Evolutionary conservation across 1,284 basidiomycete species (phyloP).

Genomic region (Apiotrichum porosum): DNA sequence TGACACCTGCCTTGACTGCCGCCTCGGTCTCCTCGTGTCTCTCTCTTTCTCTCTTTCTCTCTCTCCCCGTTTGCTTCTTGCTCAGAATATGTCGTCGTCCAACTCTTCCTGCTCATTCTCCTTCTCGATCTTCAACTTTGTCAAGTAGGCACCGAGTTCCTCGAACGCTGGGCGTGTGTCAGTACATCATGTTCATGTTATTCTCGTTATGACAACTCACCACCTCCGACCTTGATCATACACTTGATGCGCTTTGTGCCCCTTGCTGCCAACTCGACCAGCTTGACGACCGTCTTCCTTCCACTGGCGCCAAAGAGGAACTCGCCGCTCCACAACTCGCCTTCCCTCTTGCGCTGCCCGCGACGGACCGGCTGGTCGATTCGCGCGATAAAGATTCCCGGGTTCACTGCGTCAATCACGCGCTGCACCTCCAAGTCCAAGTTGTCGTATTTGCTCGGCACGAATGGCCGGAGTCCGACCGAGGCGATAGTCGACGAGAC

Average conservation of each 20-base stretch:
- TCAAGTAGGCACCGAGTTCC: too few relatives aligned
- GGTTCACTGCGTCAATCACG: conserved; percentile 25
- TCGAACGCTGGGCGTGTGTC: too few relatives aligned
- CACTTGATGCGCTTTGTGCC: conserved; percentile 27
- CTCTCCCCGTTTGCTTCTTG: conserved; percentile 4
- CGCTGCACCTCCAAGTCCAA: conserved; percentile 36
- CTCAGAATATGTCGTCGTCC: too few relatives aligned
- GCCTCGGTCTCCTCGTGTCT: too few relatives aligned
- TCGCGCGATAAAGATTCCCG: conserved; percentile 30
- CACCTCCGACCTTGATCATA: conserved; percentile 33
- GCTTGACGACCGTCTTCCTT: conserved; percentile 27
- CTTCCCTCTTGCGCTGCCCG: conserved; percentile 36
- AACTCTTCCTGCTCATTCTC: too few relatives aligned
- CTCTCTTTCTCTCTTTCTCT: conserved; percentile 7
- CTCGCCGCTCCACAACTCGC: conserved; percentile 45
- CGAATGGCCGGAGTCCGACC: conserved; percentile 25
- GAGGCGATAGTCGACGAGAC: neutral
- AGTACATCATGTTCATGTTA: too few relatives aligned
- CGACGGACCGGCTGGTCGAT: conserved; percentile 36
- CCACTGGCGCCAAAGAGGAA: conserved; percentile 41
- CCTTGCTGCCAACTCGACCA: conserved; percentile 27
- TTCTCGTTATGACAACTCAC: too few relatives aligned
- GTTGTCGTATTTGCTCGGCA: conserved; percentile 38
- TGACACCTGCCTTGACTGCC: conserved; percentile 9
- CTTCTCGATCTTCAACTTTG: too few relatives aligned